A percentile compares a stretch with the other conserved stretches of the same genome.
Conservation (phyloP, 768 basidiomycete species). For the Pleurotus eryngii region DNA sequence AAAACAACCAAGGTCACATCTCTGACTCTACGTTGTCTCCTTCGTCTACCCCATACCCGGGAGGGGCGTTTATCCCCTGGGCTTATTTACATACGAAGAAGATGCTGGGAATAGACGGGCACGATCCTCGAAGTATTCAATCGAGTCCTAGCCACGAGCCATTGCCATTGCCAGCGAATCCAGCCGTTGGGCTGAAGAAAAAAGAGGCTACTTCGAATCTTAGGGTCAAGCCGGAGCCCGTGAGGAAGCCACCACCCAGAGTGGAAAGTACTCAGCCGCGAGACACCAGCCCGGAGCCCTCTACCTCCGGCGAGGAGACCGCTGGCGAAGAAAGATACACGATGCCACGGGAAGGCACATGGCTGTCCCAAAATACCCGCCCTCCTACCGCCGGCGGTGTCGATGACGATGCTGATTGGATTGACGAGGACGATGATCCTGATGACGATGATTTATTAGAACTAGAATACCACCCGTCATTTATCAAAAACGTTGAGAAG, state of each 20-base stretch:
- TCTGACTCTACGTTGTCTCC: slow-evolving; percentile 79
- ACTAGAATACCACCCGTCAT: slow-evolving; percentile 74
- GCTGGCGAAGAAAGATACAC: slow-evolving; percentile 58
- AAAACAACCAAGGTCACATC: slow-evolving; percentile 56
- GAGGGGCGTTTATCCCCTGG: slow-evolving; percentile 65
- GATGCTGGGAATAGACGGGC: slow-evolving; percentile 35
- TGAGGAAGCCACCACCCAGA: slow-evolving; percentile 65
- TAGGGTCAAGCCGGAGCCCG: slow-evolving; percentile 20
- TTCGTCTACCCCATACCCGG: slow-evolving; percentile 69
- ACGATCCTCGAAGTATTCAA: slow-evolving; percentile 58
- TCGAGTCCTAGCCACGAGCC: slow-evolving; percentile 74
- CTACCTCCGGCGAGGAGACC: slow-evolving; percentile 75
- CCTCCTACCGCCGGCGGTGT: slow-evolving; percentile 14
- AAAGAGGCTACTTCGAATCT: slow-evolving; percentile 37
- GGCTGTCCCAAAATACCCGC: slow-evolving; percentile 25
- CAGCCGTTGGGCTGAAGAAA: slow-evolving; percentile 44
- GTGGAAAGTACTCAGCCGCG: slow-evolving; percentile 82
- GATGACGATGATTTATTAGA: slow-evolving; percentile 72
- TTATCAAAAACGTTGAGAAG: slow-evolving; percentile 63
- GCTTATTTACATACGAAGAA: slow-evolving; percentile 60
- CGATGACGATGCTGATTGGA: slow-evolving; percentile 58
- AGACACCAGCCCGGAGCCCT: slow-evolving; percentile 77
- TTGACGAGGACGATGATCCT: slow-evolving; percentile 69
- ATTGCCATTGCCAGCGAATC: slow-evolving; percentile 46
- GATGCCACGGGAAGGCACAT: slow-evolving; percentile 35